A percentile compares a stretch with the other conserved stretches of the same genome.
phyloP scores from a whole-genome alignment of 202 grass and related monocot species.

The Elaeis oleifera region DNA sequence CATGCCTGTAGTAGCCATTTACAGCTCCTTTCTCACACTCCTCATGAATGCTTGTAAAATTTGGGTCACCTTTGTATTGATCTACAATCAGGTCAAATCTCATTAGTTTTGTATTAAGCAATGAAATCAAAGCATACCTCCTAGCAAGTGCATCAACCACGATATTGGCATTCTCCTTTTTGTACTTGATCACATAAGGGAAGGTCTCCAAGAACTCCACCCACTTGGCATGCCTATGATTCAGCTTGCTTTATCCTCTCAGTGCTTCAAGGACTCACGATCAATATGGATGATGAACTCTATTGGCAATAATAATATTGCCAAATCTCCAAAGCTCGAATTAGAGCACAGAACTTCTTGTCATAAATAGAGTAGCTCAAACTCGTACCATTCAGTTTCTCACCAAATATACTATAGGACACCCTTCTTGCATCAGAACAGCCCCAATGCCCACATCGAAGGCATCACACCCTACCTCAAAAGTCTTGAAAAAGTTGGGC shows the following conservation, averaged over 20 bases:
- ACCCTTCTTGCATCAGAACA: not conserved
- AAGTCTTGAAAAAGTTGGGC: not conserved
- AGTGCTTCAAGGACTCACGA: not conserved
- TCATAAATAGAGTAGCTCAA: no score
- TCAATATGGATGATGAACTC: no score
- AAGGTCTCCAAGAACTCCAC: slow-evolving; percentile 1
- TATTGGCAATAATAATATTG: no score
- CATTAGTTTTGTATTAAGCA: not conserved
- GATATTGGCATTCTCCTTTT: not conserved
- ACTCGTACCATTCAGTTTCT: no score
- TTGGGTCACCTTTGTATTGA: not conserved
- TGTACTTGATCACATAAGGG: not conserved
- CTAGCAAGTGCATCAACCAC: not conserved
- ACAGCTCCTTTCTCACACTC: not conserved
- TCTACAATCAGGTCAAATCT: not conserved
- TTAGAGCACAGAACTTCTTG: no score
- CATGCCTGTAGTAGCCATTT: not conserved
- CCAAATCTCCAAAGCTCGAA: no score
- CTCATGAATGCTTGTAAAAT: not conserved
- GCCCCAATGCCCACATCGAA: not conserved
- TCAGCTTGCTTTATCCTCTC: not conserved
- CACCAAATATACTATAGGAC: no score
- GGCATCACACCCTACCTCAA: not conserved
- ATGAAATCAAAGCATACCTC: not conserved
- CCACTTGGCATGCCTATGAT: not conserved